phyloP scores from a whole-genome alignment of 2,329 filamentous ascomycete species.

The Trichophyton simii region DNA sequence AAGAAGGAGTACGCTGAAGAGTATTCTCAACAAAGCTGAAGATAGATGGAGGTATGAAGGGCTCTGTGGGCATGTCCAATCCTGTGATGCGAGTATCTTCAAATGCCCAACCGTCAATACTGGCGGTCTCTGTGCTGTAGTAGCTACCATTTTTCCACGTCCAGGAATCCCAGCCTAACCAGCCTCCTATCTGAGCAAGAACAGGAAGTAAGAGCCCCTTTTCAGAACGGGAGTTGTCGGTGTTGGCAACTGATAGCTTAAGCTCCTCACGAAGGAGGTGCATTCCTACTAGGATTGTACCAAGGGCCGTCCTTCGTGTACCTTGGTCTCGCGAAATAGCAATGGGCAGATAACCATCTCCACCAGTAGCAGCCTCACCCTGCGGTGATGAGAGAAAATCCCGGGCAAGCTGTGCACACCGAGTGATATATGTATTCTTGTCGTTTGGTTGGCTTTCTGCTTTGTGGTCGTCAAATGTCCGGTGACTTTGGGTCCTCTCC shows the following conservation, averaged over 20 bases:
- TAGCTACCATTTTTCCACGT: conserved; percentile 39
- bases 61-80: conserved; percentile 36
- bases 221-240: conserved; percentile 36
- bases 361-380: conserved; percentile 45
- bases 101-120: conserved; percentile 43
- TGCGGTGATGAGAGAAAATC: conserved; percentile 51
- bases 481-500: conserved; percentile 14
- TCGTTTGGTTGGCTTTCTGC: background rate
- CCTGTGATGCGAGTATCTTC: conserved; percentile 39
- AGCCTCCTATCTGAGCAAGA: conserved; percentile 65
- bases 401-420: conserved; percentile 46
- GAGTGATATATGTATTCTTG: conserved; percentile 32
- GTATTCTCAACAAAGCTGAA: conserved; percentile 42
- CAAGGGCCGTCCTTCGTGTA: conserved; percentile 49
- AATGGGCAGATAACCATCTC: conserved; percentile 54
- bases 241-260: conserved; percentile 56
- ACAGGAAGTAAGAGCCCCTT: conserved; percentile 53
- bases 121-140: conserved; percentile 49
- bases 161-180: conserved; percentile 65
- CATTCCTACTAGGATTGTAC: conserved; percentile 59
- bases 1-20: conserved; percentile 21
- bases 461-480: conserved; percentile 11
- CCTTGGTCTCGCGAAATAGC: conserved; percentile 41
- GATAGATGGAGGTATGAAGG: conserved; percentile 47
- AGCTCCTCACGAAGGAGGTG: conserved; percentile 84